A percentile compares a stretch with the other conserved stretches of the same genome.
Evolutionary conservation across 140 eudicot genomes (phyloP).

Genomic region (Senecio squalidus): DNA sequence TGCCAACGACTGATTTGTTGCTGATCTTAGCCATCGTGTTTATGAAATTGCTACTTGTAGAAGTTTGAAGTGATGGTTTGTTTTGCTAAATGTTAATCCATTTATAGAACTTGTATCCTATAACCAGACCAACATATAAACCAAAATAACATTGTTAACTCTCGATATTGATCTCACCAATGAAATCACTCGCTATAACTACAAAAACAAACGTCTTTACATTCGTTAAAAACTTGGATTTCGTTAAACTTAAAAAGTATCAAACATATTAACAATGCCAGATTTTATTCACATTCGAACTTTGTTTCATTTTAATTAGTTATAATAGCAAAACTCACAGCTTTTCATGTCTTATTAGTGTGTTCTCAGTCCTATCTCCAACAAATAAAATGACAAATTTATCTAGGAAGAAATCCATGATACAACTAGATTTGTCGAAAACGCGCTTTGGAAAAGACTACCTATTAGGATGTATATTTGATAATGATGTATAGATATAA

Average conservation of each 20-base stretch:
- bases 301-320: too few relatives aligned
- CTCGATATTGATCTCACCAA: neutral
- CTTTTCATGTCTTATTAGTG: neutral
- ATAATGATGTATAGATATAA: too few relatives aligned
- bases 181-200: too few relatives aligned
- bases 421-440: too few relatives aligned
- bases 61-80: neutral
- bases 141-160: neutral
- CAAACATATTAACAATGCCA: too few relatives aligned
- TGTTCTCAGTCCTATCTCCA: neutral
- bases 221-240: too few relatives aligned
- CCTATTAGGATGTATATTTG: too few relatives aligned
- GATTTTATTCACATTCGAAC: too few relatives aligned
- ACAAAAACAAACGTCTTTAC: too few relatives aligned
- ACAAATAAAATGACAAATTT: neutral
- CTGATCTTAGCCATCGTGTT: neutral
- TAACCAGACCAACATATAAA: neutral
- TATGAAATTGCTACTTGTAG: neutral
- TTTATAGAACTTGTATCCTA: neutral
- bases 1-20: slow-evolving; percentile 5
- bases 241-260: too few relatives aligned
- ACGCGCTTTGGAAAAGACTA: too few relatives aligned
- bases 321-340: neutral
- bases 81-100: neutral
- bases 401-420: neutral